Evolutionary conservation across 73 alveolate genomes (phyloP), one percentile per base, ranked within the genome.

Genomic region (Paramecium bursaria): DNA sequence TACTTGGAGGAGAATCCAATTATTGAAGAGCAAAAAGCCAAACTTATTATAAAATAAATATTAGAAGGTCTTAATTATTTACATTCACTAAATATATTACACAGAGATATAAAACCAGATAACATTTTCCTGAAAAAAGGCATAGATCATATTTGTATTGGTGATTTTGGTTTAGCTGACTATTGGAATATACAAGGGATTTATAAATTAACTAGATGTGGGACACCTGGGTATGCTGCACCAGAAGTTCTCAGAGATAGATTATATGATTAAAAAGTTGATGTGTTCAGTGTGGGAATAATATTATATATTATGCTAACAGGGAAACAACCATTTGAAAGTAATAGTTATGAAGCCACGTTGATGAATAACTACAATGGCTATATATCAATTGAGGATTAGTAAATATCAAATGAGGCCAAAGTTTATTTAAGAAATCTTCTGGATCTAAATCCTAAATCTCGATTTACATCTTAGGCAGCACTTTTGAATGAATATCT

Each of bases 101-200:
- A 53, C 30, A 53, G 74, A 53, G 74, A 53, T 19, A 27, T 53
- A 53, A 53, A 53, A 26, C 74, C 74, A 15, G 74, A 53, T 27
- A 53, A 53, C 13, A 53, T 53, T 21, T 21, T 53, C n/a, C 15
- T 53, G 0, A 53, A 19, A 53, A 47, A 53, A n/a, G n/a, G n/a
- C n/a, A 74, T 90, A 46, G 93, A 92, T 85, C 54, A 67, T 4
- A 35, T 94, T 46, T 91, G 90, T 0, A 11, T 74, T 17, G 87
- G 75, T 13, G 98, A 94, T 90, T 94, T 94, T 74, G 98, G 98
- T 6, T 92, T 92, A 75, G 88, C 96, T 55, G 92, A 92, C 74
- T 74, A 88, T 30, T 74, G 46, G 13, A 86, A 75, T n/a, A 49
- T 85, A 46, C 67, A 76, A 19, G 11, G 79, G 3, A 87, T 52